Evolutionary conservation across 306 rosid genomes (phyloP).

Genomic region (Cicer cuneatum): DNA sequence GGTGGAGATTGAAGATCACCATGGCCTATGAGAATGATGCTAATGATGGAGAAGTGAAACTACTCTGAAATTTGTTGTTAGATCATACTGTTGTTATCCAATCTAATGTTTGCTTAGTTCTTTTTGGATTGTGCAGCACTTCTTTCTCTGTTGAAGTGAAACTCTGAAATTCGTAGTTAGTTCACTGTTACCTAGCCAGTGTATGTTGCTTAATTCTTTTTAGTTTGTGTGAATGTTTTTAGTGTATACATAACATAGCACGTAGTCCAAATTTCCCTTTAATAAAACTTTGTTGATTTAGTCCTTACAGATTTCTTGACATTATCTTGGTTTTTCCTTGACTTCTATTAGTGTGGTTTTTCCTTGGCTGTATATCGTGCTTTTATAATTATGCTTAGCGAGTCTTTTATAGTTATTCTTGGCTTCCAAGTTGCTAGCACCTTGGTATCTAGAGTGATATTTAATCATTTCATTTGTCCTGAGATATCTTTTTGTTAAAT

Average conservation of each 20-base stretch:
- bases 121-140: slow-evolving; percentile 19
- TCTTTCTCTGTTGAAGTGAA: slow-evolving; percentile 10
- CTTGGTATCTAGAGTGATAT: slow-evolving; percentile 2
- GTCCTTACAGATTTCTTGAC: slow-evolving; percentile 11
- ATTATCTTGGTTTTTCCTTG: slow-evolving; percentile 26
- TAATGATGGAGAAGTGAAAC: slow-evolving; percentile 32
- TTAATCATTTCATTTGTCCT: slow-evolving; percentile 16
- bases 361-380: too few relatives aligned
- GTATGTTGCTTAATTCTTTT: neutral
- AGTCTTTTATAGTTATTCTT: slow-evolving; percentile 14
- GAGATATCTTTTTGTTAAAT: neutral
- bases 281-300: slow-evolving; percentile 10
- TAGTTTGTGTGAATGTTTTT: too few relatives aligned
- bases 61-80: neutral
- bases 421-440: neutral
- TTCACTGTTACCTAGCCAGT: neutral
- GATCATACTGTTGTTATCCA: slow-evolving; percentile 7
- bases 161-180: neutral
- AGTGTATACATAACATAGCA: too few relatives aligned
- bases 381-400: neutral
- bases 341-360: too few relatives aligned
- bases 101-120: slow-evolving; percentile 1
- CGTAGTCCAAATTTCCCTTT: too few relatives aligned
- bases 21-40: slow-evolving; percentile 55
- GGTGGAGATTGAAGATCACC: slow-evolving; percentile 75